Evolutionary conservation across 495 filamentous ascomycete species (phyloP), one percentile per base, ranked within the genome.

Genomic region (Penicillium coffeae): DNA sequence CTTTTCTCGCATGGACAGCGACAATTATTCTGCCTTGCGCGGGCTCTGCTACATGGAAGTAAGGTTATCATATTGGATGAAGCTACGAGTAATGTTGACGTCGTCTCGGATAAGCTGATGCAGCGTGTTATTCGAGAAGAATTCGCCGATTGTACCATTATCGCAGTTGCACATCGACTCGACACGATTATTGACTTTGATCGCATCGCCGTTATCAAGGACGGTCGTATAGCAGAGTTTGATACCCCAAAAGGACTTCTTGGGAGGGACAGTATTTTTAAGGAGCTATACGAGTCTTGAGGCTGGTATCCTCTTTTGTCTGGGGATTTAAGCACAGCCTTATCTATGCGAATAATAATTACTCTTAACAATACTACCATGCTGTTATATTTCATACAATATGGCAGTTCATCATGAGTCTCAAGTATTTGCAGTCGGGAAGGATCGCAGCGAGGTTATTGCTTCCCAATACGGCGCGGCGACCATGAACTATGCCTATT

Each of bases 1-100:
- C 25, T 48, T 15, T 55, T 59, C 22, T 65, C 59, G 12, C 64
- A 70, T 38, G 76, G 76, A 3, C 71, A 80, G 49, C 52, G 65
- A 21, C 77, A 80, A 49, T 37, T 66, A 12, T 48, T 69, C 14
- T 55, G 43, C 34, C 45, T 69, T 0, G 65, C 65, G 2, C 50
- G 65, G n/a, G 52, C 63, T 0, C 14, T 69, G 13, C 21, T 71
- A 8, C 48, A 47, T 8, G 12, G 27, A 9, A 42, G 51, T 3
- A 32, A 53, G 16, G 55, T 64, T 25, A 15, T 65, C 12, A 18
- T 49, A 18, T 12, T 49, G 0, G 47, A 49, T 15, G 47, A 49
- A 37, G 38, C 27, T 1, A 49, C 47, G 1, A 49, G 47, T 13
- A 49, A 46, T 22, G 43, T 46, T 18, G 43, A 46, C 21, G 19